Evolutionary conservation across 2,329 filamentous ascomycete genomes (phyloP), one percentile per base, ranked within the genome.

Genomic region (Lecanoromycetidae sp.): DNA sequence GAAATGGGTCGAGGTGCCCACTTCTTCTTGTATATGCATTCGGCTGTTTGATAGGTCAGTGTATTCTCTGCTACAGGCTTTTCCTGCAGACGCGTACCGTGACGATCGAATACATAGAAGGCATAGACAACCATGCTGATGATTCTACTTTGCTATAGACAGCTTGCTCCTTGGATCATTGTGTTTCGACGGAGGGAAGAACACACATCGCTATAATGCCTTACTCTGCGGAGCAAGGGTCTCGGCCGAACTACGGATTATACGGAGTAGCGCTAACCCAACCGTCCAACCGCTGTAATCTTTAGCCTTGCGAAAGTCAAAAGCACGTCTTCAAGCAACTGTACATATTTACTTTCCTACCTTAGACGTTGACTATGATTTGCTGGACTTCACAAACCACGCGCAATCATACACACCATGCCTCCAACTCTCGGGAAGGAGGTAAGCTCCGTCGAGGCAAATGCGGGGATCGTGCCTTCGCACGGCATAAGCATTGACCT

Each of bases 61-160:
- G n/a, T 12, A 15, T 10, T 23, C 17, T n/a, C 34, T 27, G n/a
- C 27, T 15, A 34, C 38, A 29, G 32, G 34, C 26, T 46, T 7
- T n/a, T n/a, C n/a, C n/a, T 40, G 25, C 13, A 43, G 8, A 23
- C 19, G 36, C 77, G 62, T 75, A 95, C 91, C 94, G 68, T 98
- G 91, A 56, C 91, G 83, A 70, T 98, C 91, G 65, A 98, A 98
- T 63, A 98, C 95, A 74, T 94, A 94, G 69, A 98, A 94, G 51
- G 87, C 88, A 70, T 93, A 96, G 66, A 96, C 84, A 52, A 84
- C 81, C 91, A 98, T 96, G 61, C 57, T 71, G 64, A 29, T n/a
- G 30, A 32, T 8, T n/a, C n/a, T n/a, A n/a, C n/a, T n/a, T n/a
- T n/a, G n/a, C n/a, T n/a, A n/a, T n/a, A n/a, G n/a, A n/a, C n/a